Evolutionary conservation across 2,329 filamentous ascomycete genomes (phyloP).

Genomic region (Colletotrichum brevisporum): DNA sequence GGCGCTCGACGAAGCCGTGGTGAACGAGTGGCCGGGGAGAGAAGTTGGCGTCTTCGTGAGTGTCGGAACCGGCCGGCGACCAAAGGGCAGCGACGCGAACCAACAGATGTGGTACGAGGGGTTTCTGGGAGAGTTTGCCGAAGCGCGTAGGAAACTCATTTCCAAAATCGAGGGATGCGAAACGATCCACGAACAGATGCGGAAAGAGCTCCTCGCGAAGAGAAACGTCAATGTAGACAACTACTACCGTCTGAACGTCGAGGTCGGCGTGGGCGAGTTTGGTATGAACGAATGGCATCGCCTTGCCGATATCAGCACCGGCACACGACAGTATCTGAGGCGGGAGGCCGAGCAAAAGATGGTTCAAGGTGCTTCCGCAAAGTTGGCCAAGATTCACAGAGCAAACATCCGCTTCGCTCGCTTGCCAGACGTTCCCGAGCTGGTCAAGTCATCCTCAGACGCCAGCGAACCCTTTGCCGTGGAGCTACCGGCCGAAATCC

Average conservation of each 20-base stretch:
- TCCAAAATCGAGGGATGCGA: slow-evolving; percentile 97
- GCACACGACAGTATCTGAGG: slow-evolving; percentile 86
- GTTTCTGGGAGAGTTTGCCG: slow-evolving; percentile 92
- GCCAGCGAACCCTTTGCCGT: slow-evolving; percentile 66
- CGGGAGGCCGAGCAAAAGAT: slow-evolving; percentile 81
- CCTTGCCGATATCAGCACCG: slow-evolving; percentile 94
- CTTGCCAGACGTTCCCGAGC: slow-evolving; percentile 57
- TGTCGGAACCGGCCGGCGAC: slow-evolving; percentile 91
- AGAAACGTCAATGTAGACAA: slow-evolving; percentile 88
- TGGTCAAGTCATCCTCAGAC: slow-evolving; percentile 57
- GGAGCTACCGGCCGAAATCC: slow-evolving; percentile 71
- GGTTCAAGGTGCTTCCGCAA: slow-evolving; percentile 82
- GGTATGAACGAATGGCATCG: slow-evolving; percentile 99
- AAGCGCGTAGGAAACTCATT: slow-evolving; percentile 87
- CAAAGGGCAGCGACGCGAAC: slow-evolving; percentile 75
- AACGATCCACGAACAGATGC: slow-evolving; percentile 88
- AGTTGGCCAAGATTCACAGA: slow-evolving; percentile 86
- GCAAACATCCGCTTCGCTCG: slow-evolving; percentile 79
- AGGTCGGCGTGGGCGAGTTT: slow-evolving; percentile 95
- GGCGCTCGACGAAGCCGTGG: slow-evolving; percentile 88
- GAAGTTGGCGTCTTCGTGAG: slow-evolving; percentile 94
- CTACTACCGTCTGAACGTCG: slow-evolving; percentile 97
- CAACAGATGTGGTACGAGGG: slow-evolving; percentile 92
- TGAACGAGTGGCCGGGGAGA: slow-evolving; percentile 95
- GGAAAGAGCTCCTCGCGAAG: slow-evolving; percentile 81